phyloP scores from a whole-genome alignment of 176 grass and related monocot species.

The Paspalum vaginatum region DNA sequence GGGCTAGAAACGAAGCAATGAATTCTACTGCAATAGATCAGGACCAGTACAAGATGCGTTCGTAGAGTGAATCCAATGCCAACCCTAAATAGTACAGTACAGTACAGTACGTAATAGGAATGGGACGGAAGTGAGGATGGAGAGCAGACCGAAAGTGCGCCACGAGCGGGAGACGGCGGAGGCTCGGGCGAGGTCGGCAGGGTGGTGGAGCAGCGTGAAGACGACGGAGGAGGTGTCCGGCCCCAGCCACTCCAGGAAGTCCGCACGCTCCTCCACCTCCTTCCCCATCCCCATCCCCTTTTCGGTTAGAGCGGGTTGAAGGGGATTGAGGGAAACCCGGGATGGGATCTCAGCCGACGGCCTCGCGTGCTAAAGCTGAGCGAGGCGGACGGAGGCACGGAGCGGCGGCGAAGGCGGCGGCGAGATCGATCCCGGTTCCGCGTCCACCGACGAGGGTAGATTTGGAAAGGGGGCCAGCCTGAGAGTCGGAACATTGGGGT shows the following conservation, averaged over 20 bases:
- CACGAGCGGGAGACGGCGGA: slow-evolving; percentile 68
- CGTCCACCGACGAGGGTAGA: no score
- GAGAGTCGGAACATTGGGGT: no score
- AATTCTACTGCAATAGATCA: not conserved
- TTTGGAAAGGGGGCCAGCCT: no score
- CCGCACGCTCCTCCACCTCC: slow-evolving; percentile 19
- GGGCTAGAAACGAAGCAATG: not conserved
- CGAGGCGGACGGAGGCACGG: not conserved
- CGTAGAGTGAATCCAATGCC: no score
- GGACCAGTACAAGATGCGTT: no score
- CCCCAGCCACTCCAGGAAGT: slow-evolving; percentile 58
- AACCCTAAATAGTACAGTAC: not conserved
- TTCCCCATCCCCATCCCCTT: not conserved
- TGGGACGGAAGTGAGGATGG: no score
- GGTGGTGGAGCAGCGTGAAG: slow-evolving; percentile 50
- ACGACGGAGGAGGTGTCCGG: slow-evolving; percentile 50
- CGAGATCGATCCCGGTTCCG: no score
- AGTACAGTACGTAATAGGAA: not conserved
- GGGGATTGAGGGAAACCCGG: no score
- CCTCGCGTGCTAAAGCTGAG: not conserved
- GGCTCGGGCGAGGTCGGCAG: slow-evolving; percentile 62
- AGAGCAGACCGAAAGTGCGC: slow-evolving; percentile 52
- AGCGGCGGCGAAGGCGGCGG: not conserved
- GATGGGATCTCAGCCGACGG: not conserved
- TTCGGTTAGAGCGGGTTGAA: no score